Evolutionary conservation across 73 alveolate species (phyloP).

Genomic region (Blepharisma stoltei): DNA sequence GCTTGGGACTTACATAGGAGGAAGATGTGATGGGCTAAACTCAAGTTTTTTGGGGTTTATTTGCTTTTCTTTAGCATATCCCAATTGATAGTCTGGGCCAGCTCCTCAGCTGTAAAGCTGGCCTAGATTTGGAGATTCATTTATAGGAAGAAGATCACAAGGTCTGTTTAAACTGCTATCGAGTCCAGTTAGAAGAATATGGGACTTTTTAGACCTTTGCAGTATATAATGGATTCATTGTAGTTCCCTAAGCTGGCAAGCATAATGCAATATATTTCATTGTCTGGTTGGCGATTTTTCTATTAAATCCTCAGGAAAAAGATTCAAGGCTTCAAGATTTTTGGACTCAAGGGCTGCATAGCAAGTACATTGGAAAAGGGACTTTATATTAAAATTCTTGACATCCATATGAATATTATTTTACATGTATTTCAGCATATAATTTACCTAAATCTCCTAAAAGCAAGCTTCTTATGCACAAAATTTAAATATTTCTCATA

Average conservation of each 20-base stretch:
- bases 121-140: neutral
- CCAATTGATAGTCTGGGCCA: conserved; percentile 8
- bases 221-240: neutral
- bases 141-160: conserved; percentile 25
- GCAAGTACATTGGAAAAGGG: too few species aligned
- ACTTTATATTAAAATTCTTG: too few species aligned
- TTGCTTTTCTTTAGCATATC: conserved; percentile 26
- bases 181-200: neutral
- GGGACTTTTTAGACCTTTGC: neutral
- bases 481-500: conserved; percentile 4
- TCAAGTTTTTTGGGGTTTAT: conserved; percentile 1
- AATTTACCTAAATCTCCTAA: too few species aligned
- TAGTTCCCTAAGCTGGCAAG: neutral
- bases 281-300: neutral
- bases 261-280: conserved; percentile 16
- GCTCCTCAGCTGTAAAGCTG: conserved; percentile 19
- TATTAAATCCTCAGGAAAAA: neutral
- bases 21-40: neutral
- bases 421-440: too few species aligned
- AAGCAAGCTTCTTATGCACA: too few species aligned
- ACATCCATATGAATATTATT: too few species aligned
- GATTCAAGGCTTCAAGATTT: too few species aligned
- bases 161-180: neutral
- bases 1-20: neutral
- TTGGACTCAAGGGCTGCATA: too few species aligned